phyloP scores from a whole-genome alignment of 495 filamentous ascomycete genomes.

The Xylaria scruposa region DNA sequence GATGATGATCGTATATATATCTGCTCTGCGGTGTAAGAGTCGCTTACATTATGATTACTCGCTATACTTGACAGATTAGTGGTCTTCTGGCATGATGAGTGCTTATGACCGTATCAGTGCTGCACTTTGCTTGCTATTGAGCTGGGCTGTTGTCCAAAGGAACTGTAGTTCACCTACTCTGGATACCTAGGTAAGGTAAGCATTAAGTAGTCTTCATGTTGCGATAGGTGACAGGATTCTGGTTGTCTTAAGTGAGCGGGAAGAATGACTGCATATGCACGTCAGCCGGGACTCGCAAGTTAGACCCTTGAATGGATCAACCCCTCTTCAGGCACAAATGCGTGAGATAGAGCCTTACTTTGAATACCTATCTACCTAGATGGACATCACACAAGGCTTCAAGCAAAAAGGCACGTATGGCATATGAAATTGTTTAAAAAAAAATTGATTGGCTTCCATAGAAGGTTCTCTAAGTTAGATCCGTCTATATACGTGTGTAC shows the following conservation, averaged over 20 bases:
- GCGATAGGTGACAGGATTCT: too few relatives aligned
- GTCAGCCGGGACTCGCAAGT: background rate
- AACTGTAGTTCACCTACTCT: too few relatives aligned
- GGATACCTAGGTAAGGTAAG: too few relatives aligned
- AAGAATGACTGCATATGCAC: background rate
- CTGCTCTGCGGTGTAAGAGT: background rate
- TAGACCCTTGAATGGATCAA: background rate
- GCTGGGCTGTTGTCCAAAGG: too few relatives aligned
- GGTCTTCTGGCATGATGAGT: background rate
- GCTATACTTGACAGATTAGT: background rate
- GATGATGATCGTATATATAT: background rate
- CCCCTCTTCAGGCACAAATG: background rate
- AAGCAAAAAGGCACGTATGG: background rate
- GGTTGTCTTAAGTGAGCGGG: too few relatives aligned
- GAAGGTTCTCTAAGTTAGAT: background rate
- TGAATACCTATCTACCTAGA: background rate
- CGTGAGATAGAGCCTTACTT: background rate
- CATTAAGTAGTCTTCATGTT: too few relatives aligned
- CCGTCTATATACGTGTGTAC: constrained; percentile 9
- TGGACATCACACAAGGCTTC: background rate
- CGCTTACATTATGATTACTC: background rate
- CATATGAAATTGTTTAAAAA: background rate
- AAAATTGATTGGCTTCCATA: background rate
- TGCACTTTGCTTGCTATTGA: too few relatives aligned
- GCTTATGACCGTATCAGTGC: background rate